phyloP scores from a whole-genome alignment of 2,329 filamentous ascomycete species.

The Monosporascus ibericus region DNA sequence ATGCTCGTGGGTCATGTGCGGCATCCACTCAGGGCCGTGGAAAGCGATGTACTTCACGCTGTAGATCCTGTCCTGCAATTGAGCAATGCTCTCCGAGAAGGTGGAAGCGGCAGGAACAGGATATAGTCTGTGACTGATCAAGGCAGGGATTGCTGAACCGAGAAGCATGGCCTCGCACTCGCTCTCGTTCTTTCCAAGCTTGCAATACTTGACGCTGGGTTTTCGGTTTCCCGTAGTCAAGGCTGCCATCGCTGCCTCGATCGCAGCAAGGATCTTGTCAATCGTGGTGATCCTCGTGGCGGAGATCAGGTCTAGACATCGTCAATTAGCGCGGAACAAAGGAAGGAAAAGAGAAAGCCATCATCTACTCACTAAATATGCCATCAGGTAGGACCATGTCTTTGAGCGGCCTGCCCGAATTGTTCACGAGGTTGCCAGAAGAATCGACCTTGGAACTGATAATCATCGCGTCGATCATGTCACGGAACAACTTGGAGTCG shows the following conservation, averaged over 20 bases:
- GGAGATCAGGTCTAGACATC: slow-evolving; percentile 7
- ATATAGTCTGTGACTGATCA: slow-evolving; percentile 12
- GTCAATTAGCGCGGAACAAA: not conserved
- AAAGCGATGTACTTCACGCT: slow-evolving; percentile 12
- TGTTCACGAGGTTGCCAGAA: slow-evolving; percentile 15
- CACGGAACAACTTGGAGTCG: slow-evolving; percentile 11
- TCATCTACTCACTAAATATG: slow-evolving; percentile 12
- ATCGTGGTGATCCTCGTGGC: slow-evolving; percentile 9
- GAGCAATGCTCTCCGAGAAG: slow-evolving; percentile 13
- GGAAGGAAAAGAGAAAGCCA: not conserved
- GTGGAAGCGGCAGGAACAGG: slow-evolving; percentile 12
- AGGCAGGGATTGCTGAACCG: slow-evolving; percentile 12
- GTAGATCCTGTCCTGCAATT: slow-evolving; percentile 10
- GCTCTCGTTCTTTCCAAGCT: slow-evolving; percentile 7
- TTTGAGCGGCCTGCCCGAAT: slow-evolving; percentile 9
- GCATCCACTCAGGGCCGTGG: slow-evolving; percentile 14
- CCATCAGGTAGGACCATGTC: slow-evolving; percentile 15
- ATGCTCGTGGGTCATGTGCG: slow-evolving; percentile 13
- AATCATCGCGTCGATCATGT: slow-evolving; percentile 17
- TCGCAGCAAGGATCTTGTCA: slow-evolving; percentile 9
- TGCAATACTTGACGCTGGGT: slow-evolving; percentile 10
- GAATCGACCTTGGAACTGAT: slow-evolving; percentile 11
- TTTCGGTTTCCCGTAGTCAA: slow-evolving; percentile 3
- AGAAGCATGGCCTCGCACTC: slow-evolving; percentile 22
- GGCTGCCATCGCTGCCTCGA: slow-evolving; percentile 7